Evolutionary conservation across 2,329 filamentous ascomycete species (phyloP), one percentile per base, ranked within the genome.

Genomic region (Gliomastix tumulicola): DNA sequence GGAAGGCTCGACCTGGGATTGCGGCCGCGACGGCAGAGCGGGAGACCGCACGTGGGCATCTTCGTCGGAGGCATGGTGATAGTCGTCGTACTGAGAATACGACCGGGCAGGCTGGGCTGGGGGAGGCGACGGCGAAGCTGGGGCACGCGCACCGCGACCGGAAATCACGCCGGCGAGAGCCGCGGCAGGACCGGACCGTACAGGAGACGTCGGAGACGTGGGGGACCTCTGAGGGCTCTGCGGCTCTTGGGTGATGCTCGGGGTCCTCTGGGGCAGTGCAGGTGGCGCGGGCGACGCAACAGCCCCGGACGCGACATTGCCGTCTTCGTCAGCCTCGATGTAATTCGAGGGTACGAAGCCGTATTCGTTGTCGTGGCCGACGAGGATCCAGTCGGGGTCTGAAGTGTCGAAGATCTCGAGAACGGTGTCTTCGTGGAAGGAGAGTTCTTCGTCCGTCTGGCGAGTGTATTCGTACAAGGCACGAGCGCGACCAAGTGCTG

Each of bases 391-490:
- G 62, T 98, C 92, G 12, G 88, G 87, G 59, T 98, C 92, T 6
- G 88, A 84, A 9, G 74, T 82, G 60, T 98, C 92, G 63, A 86
- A 97, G 33, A 98, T 85, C 42, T 84, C 70, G 34, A 98, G 73
- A 31, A 78, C 64, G 28, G 84, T 81, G 55, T 95, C 89, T 66
- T 98, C 92, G 34, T 86, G 76, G 56, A 98, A 97, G 18, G 90
- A 97, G 9, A 98, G 71, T 63, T 98, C 92, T 62, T 98, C 92
- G 55, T 98, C 92, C 18, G 92, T 98, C 65, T 98, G 92, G 50
- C 90, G 79, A 35, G 86, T 86, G 60, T 98, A 98, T 60, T 98
- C 92, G 68, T 90, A 98, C n/a, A 97, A 76, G n/a, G 92, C 87
- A 59, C 84, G 88, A 34, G 90, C 92, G 47, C 82, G 73, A 43